Base-by-base conservation (phyloP, 2,329 filamentous ascomycete genomes). In the Aspergillaceae sp. region DNA sequence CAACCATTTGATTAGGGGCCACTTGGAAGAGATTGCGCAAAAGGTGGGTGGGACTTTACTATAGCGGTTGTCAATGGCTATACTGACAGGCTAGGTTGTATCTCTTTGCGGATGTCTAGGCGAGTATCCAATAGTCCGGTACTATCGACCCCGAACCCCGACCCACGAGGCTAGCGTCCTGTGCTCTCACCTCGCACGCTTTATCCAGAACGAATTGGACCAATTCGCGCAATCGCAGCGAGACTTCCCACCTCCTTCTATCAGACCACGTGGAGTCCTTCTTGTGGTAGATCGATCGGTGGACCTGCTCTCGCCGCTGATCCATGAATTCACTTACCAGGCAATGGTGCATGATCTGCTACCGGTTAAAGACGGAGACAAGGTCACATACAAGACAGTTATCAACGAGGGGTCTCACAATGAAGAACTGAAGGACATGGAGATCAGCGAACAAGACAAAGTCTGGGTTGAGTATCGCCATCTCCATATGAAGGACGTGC, bases 251-350 rank as follows among this genome's bases (percentile, higher is more conserved):
- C 86, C 90, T 0, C 66, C 65, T n/a, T 69, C 69, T 3, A 78
- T 81, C 43, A 76, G 91, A 44, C 91, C 90, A 5, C 84, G 87
- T 52, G 87, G 87, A 35, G 80, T 89, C 0, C 77, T 98, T 0
- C 74, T 95, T 58, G 85, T 98, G 50, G 87, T 89, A 1, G 92
- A 97, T 65, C 80, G 92, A 51, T 87, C 89, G 5, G 92, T 98
- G 85, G 92, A 98, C 64, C 69, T 96, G 3, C 81, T 85, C 70
- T 83, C 91, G 0, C 92, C 92, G 1, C 70, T 97, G 7, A 63
- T 97, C 3, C 92, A 98, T 68, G 92, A 98, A 60, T 96, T 98
- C 63, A 96, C 92, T 8, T 98, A 97, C 64, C 92, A 98, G 67
- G 89, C 92, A 43, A 97, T 98, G 91, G 91, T 88, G 3, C 87